These are phyloP conservation scores for Cucurbita maxima DNA, from an alignment of 306 rosid species.

Conservation along the genomic window DNA sequence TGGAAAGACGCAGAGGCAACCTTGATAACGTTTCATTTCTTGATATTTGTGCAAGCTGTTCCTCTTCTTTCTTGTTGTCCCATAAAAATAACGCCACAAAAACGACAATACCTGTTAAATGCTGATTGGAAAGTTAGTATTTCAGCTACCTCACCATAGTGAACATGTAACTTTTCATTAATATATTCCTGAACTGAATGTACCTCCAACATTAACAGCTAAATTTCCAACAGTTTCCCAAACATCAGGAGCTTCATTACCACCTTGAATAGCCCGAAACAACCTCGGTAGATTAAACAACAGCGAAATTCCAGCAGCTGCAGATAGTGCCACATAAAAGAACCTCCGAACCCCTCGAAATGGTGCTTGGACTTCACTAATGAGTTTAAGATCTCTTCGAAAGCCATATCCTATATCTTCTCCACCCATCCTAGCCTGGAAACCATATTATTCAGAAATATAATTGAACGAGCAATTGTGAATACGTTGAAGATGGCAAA, in stretches of 20 bases:
- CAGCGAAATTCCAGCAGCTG: slow-evolving; percentile 83
- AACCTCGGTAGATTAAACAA: slow-evolving; percentile 63
- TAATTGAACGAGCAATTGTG: not conserved
- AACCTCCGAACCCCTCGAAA: slow-evolving; percentile 89
- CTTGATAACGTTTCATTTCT: slow-evolving; percentile 79
- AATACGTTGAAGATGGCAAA: not conserved
- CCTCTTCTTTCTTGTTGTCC: slow-evolving; percentile 96
- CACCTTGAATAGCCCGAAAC: slow-evolving; percentile 51
- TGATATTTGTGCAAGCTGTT: slow-evolving; percentile 75
- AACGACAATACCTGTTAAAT: slow-evolving; percentile 62
- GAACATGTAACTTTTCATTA: not conserved
- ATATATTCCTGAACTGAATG: not conserved
- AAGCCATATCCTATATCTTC: slow-evolving; percentile 88
- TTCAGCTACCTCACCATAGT: not conserved
- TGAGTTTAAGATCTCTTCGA: slow-evolving; percentile 95
- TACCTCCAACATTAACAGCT: slow-evolving; percentile 87
- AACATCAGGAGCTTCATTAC: slow-evolving; percentile 77
- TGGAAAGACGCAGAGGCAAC: slow-evolving; percentile 89
- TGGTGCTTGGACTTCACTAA: slow-evolving; percentile 98
- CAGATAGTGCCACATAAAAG: slow-evolving; percentile 66
- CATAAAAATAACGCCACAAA: slow-evolving; percentile 73
- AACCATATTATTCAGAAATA: not conserved
- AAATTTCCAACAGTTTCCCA: slow-evolving; percentile 79
- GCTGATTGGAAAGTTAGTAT: slow-evolving; percentile 52
- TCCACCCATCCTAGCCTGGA: slow-evolving; percentile 88